Conservation (phyloP, 2,329 filamentous ascomycete species). For the Kalmusia sp. region DNA sequence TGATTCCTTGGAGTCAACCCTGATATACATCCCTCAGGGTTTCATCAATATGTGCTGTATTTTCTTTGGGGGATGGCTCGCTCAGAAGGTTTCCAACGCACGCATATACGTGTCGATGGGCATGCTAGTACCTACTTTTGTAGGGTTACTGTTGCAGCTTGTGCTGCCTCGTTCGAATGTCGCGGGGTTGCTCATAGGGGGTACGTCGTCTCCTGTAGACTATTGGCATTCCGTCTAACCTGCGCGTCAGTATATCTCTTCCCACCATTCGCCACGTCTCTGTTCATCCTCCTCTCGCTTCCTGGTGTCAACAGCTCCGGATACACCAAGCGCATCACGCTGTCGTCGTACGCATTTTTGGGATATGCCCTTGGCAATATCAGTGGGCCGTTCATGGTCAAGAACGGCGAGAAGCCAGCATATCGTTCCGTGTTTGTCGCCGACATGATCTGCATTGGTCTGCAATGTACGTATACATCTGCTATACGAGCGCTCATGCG, state of each 20-base stretch:
- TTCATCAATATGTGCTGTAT: slow-evolving; percentile 15
- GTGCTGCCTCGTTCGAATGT: background rate
- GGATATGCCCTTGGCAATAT: slow-evolving; percentile 53
- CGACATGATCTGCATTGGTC: too few species aligned
- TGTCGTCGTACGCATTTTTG: slow-evolving; percentile 43
- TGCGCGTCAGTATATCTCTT: background rate
- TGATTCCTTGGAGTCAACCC: background rate
- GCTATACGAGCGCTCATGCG: too few species aligned
- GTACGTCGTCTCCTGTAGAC: too few species aligned
- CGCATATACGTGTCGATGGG: too few species aligned
- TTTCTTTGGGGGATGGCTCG: too few species aligned
- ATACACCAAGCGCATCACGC: slow-evolving; percentile 47
- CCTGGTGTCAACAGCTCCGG: slow-evolving; percentile 29
- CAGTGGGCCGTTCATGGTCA: slow-evolving; percentile 47
- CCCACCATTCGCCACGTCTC: background rate
- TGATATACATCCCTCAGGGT: slow-evolving; percentile 1
- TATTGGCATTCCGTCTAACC: too few species aligned
- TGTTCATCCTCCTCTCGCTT: background rate
- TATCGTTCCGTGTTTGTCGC: too few species aligned
- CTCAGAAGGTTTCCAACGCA: too few species aligned
- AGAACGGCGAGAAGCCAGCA: too few species aligned
- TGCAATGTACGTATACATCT: too few species aligned
- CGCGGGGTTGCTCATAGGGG: too few species aligned
- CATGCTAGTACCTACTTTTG: too few species aligned
- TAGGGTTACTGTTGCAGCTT: background rate